Evolutionary conservation across 2,329 filamentous ascomycete genomes (phyloP).

Genomic region (Metarhizium anisopliae): DNA sequence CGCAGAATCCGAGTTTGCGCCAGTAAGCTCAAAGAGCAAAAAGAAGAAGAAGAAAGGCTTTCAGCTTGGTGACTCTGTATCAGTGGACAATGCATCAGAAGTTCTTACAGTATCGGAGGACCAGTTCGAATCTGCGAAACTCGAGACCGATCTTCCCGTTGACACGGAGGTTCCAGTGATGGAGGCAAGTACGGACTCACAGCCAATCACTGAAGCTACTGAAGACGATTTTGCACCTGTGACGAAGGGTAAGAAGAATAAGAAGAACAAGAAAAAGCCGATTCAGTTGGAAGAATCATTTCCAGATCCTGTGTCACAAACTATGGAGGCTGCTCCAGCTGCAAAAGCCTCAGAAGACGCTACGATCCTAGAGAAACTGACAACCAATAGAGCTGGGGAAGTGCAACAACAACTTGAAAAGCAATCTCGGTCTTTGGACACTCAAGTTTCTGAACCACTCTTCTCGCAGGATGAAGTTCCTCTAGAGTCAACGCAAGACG

Average conservation of each 20-base stretch:
- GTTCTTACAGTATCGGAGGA: background rate
- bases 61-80: background rate
- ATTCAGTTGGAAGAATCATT: constrained; percentile 12
- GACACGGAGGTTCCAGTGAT: background rate
- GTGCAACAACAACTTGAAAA: background rate
- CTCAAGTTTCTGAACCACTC: constrained; percentile 21
- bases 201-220: background rate
- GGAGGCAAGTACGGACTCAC: background rate
- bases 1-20: background rate
- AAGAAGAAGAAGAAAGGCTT: constrained; percentile 8
- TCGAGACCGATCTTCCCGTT: background rate
- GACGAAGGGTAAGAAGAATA: constrained; percentile 6
- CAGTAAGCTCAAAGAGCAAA: constrained; percentile 5
- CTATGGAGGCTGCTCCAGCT: background rate
- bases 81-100: background rate
- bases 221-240: background rate
- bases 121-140: background rate
- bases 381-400: background rate
- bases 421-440: constrained; percentile 1
- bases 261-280: constrained; percentile 8
- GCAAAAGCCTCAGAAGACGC: background rate
- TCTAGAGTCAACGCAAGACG: constrained; percentile 16
- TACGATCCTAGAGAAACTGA: background rate
- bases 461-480: constrained; percentile 18
- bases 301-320: background rate